These are phyloP conservation scores for Chaetomium fimeti DNA, from an alignment of 495 filamentous ascomycete species.

Conservation along the genomic window DNA sequence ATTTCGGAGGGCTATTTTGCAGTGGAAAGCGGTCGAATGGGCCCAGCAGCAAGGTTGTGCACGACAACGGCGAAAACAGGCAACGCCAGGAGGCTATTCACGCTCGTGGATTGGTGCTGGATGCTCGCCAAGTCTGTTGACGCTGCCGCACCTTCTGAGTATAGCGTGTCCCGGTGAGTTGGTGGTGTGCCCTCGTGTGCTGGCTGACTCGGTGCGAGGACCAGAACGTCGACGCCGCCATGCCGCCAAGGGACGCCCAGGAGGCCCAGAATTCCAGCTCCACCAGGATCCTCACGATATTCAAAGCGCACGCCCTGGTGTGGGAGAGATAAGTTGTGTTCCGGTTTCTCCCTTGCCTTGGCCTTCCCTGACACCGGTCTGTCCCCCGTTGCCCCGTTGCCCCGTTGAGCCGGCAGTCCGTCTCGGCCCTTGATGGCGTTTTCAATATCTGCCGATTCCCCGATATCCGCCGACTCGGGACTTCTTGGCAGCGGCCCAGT, in stretches of 20 bases:
- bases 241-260: neutral
- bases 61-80: neutral
- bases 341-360: conserved; percentile 25
- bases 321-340: neutral
- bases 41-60: neutral
- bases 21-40: neutral
- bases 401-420: conserved; percentile 22
- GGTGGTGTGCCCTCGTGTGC: neutral
- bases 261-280: neutral
- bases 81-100: neutral
- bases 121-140: neutral
- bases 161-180: neutral
- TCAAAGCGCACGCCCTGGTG: conserved; percentile 7
- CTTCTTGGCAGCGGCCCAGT: conserved; percentile 19
- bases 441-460: conserved; percentile 26
- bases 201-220: neutral
- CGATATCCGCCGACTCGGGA: conserved; percentile 34
- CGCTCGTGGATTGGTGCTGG: neutral
- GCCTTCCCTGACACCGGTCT: conserved; percentile 10
- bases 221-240: neutral
- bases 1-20: conserved; percentile 1
- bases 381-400: neutral
- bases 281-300: neutral
- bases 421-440: conserved; percentile 4
- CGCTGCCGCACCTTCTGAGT: neutral